Evolutionary conservation across 1,139 yeast genomes (phyloP).

Genomic region (Magnusiomyces tetraspermus): DNA sequence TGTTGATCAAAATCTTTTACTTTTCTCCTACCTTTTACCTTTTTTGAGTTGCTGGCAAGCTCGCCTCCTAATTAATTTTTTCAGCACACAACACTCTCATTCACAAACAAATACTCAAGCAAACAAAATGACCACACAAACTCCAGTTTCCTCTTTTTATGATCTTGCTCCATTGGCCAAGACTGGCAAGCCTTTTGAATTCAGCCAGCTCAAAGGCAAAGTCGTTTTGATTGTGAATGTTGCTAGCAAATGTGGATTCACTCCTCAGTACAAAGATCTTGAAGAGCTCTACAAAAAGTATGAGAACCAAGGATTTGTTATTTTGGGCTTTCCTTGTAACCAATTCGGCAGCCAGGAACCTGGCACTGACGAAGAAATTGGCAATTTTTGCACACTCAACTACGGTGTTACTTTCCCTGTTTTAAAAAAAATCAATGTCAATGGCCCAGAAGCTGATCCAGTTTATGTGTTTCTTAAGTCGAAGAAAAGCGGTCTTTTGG

Average conservation of each 20-base stretch:
- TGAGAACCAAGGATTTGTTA: constrained; percentile 61
- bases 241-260: constrained; percentile 65
- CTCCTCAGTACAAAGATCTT: constrained; percentile 66
- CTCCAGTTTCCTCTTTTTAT: constrained; percentile 38
- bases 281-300: constrained; percentile 76
- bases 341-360: constrained; percentile 93
- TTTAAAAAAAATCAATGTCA: constrained; percentile 78
- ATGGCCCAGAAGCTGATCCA: constrained; percentile 72
- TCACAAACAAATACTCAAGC: not conserved
- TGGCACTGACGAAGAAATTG: constrained; percentile 55
- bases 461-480: constrained; percentile 69
- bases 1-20: no score
- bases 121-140: not conserved
- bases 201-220: constrained; percentile 68
- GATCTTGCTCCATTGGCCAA: constrained; percentile 49
- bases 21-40: not conserved
- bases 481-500: constrained; percentile 55
- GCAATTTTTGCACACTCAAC: constrained; percentile 50
- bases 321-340: constrained; percentile 87
- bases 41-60: no score
- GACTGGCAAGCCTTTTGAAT: constrained; percentile 55
- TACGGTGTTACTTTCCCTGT: constrained; percentile 87
- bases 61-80: not conserved
- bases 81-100: not conserved
- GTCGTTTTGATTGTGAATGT: constrained; percentile 85